Evolutionary conservation across 148 eudicot genomes (phyloP).

Genomic region (Silene uniflora): DNA sequence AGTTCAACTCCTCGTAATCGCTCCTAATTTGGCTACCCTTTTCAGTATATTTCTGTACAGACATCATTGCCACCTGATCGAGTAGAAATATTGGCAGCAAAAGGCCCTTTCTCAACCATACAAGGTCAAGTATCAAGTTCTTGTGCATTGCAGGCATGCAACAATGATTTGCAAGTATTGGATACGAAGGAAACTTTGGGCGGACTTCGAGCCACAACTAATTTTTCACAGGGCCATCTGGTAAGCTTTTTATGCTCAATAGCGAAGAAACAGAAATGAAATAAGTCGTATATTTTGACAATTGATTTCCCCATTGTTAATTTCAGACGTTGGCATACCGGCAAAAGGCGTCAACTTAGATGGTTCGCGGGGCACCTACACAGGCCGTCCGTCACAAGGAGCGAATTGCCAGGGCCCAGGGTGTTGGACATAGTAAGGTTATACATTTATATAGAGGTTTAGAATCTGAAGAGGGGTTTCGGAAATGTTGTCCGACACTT

Average conservation of each 20-base stretch:
- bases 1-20: background rate
- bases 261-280: too few relatives aligned
- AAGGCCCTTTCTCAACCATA: slow-evolving; percentile 28
- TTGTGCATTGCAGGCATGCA: slow-evolving; percentile 29
- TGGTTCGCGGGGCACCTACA: background rate
- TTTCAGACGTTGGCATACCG: slow-evolving; percentile 48
- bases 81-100: slow-evolving; percentile 49
- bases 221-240: slow-evolving; percentile 40
- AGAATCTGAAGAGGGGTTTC: slow-evolving; percentile 3
- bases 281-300: background rate
- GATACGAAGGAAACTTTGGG: slow-evolving; percentile 45
- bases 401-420: slow-evolving; percentile 15
- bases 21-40: slow-evolving; percentile 8
- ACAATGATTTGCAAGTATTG: slow-evolving; percentile 44
- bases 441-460: slow-evolving; percentile 7
- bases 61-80: slow-evolving; percentile 44
- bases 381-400: slow-evolving; percentile 10
- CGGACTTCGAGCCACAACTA: slow-evolving; percentile 33
- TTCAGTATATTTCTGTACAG: slow-evolving; percentile 57
- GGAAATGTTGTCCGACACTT: slow-evolving; percentile 10
- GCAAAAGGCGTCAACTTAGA: slow-evolving; percentile 23
- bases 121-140: slow-evolving; percentile 17
- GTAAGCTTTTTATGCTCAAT: slow-evolving; percentile 27
- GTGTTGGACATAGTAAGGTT: slow-evolving; percentile 15
- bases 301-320: background rate